Evolutionary conservation across 129 eudicot genomes (phyloP).

Genomic region (Lonicera japonica): DNA sequence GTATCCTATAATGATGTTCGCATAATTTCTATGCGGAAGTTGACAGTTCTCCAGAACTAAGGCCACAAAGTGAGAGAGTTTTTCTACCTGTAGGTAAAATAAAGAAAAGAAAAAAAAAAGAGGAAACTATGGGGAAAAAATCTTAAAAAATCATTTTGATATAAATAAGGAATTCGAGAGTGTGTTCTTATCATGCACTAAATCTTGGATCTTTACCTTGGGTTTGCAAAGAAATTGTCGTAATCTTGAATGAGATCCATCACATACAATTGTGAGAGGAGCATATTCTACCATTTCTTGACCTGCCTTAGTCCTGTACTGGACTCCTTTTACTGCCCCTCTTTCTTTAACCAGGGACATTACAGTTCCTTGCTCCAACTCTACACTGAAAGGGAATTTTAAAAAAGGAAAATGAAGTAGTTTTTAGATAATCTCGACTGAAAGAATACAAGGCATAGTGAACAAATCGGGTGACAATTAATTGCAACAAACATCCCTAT

Average conservation of each 20-base stretch:
- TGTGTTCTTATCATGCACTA: no score
- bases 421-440: no score
- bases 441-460: no score
- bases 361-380: slow-evolving; percentile 67
- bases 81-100: slow-evolving; percentile 30
- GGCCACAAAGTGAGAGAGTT: slow-evolving; percentile 49
- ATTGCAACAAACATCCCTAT: no score
- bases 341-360: slow-evolving; percentile 60
- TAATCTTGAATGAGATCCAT: slow-evolving; percentile 70
- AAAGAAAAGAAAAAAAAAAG: not conserved
- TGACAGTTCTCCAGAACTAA: slow-evolving; percentile 54
- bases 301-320: slow-evolving; percentile 28
- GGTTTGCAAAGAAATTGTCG: slow-evolving; percentile 72
- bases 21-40: slow-evolving; percentile 60
- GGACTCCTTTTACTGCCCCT: slow-evolving; percentile 58
- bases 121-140: no score
- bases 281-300: slow-evolving; percentile 25
- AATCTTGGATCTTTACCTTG: slow-evolving; percentile 35
- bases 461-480: no score
- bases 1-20: slow-evolving; percentile 56
- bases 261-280: slow-evolving; percentile 73
- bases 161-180: no score
- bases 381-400: slow-evolving; percentile 30
- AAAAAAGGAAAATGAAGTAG: not conserved
- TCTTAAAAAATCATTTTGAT: not conserved